Percentiles rank a stretch among this genome's conserved stretches.
phyloP scores from a whole-genome alignment of 2,329 filamentous ascomycete species.

The Neodidymelliopsis sp. region DNA sequence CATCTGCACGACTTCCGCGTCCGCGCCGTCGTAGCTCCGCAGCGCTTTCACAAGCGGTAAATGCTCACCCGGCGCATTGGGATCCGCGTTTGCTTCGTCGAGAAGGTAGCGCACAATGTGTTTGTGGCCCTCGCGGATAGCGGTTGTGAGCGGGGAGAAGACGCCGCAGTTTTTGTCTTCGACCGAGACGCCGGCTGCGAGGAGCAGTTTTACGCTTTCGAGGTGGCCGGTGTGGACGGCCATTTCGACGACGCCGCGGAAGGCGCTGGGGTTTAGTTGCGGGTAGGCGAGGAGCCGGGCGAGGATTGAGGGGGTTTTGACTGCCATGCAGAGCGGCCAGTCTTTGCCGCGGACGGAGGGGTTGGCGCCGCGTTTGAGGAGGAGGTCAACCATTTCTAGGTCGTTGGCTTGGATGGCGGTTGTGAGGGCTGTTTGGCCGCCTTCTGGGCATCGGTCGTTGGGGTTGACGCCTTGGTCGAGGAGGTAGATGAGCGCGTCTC shows the following conservation, averaged over 20 bases:
- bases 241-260: conserved; percentile 72
- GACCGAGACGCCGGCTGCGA: conserved; percentile 70
- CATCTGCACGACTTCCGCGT: conserved; percentile 68
- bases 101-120: conserved; percentile 69
- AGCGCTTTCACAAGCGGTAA: conserved; percentile 74
- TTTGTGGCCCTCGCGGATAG: conserved; percentile 68
- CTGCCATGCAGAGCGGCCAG: conserved; percentile 75
- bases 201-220: conserved; percentile 70
- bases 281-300: conserved; percentile 64
- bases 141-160: conserved; percentile 72
- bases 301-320: conserved; percentile 66
- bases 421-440: conserved; percentile 67
- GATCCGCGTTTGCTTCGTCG: conserved; percentile 67
- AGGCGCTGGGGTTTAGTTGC: conserved; percentile 62
- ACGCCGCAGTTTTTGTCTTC: conserved; percentile 77
- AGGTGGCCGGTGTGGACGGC: conserved; percentile 71
- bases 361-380: conserved; percentile 66
- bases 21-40: conserved; percentile 65
- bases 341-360: conserved; percentile 70
- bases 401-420: conserved; percentile 70
- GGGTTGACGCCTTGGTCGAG: conserved; percentile 66
- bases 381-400: conserved; percentile 64
- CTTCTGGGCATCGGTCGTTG: conserved; percentile 64
- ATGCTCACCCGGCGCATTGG: conserved; percentile 75
- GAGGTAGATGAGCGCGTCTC: conserved; percentile 66